Conservation (phyloP, 768 basidiomycete species). For the Cystofilobasidium macerans region DNA sequence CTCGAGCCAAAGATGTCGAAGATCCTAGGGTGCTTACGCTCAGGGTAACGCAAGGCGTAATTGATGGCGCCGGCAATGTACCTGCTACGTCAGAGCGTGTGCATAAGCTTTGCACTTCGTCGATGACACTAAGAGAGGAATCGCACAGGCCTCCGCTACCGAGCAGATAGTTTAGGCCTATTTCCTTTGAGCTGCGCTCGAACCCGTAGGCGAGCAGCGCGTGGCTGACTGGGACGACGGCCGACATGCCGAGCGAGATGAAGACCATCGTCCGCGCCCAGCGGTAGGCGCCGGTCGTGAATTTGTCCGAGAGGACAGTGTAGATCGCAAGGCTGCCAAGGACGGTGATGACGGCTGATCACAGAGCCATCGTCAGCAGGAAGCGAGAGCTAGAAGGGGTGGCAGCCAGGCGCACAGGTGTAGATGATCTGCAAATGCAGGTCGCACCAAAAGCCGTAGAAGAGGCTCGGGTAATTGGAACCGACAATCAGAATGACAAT, state of each 20-base stretch:
- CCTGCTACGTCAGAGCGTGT: conserved; percentile 13
- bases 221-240: conserved; percentile 59
- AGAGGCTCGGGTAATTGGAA: conserved; percentile 63
- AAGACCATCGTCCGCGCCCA: conserved; percentile 68
- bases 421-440: conserved; percentile 49
- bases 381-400: neutral
- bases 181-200: conserved; percentile 46
- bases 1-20: conserved; percentile 71
- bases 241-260: conserved; percentile 61
- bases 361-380: conserved; percentile 6
- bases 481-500: conserved; percentile 68
- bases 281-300: conserved; percentile 61
- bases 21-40: conserved; percentile 58
- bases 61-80: conserved; percentile 71
- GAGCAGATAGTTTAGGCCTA: conserved; percentile 63
- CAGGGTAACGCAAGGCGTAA: conserved; percentile 74
- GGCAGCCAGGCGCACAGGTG: neutral
- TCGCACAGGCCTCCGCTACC: conserved; percentile 51
- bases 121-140: neutral
- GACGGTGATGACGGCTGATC: conserved; percentile 6
- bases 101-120: too few species aligned
- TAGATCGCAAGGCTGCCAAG: conserved; percentile 33
- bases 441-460: conserved; percentile 67
- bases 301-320: conserved; percentile 67
- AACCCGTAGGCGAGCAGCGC: conserved; percentile 52